Evolutionary conservation across 768 basidiomycete species (phyloP), one percentile per base, ranked within the genome.

Genomic region (Amanita exitialis): DNA sequence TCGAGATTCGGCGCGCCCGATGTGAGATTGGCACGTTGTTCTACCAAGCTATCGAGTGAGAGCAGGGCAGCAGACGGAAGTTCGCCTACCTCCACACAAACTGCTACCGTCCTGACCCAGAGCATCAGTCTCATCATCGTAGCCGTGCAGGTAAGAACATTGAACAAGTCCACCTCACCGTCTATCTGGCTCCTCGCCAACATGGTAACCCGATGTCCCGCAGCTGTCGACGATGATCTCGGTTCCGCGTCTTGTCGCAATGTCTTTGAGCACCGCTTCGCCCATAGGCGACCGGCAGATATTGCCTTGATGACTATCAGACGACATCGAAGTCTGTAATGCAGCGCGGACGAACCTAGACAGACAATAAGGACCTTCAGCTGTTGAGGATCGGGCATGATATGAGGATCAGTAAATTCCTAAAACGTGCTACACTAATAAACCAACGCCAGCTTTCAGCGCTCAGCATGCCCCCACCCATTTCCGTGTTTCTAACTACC

Each of bases 271-370:
- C 20, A 94, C 87, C 2, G 90, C 92, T 68, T 93, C 90, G 27
- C 90, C 92, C 81, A 95, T 90, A 0, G 92, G 91, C 20, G 89
- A 91, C 30, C 92, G 83, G 62, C 90, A 90, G 53, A 90, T 90
- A 62, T 90, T 90, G 10, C 87, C 87, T 74, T 20, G 55, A 48
- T 32, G 49, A 44, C n/a, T 16, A n/a, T 28, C 36, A 52, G 27
- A 56, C 37, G 16, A 48, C 7, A 44, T 10, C 7, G 4, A n/a
- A 12, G 23, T 6, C 36, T 13, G 43, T 27, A 27, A 3, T 7
- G n/a, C 3, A 39, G 18, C 5, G 7, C 15, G 16, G 7, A 25
- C 58, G 47, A 67, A 66, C 77, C 77, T 52, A 90, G 66, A 57
- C 89, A 91, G 34, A 90, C 86, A 54, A 90, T 66, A 44, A 91